phyloP scores from a whole-genome alignment of 495 filamentous ascomycete species.

The Hypoxylon lenormandii region DNA sequence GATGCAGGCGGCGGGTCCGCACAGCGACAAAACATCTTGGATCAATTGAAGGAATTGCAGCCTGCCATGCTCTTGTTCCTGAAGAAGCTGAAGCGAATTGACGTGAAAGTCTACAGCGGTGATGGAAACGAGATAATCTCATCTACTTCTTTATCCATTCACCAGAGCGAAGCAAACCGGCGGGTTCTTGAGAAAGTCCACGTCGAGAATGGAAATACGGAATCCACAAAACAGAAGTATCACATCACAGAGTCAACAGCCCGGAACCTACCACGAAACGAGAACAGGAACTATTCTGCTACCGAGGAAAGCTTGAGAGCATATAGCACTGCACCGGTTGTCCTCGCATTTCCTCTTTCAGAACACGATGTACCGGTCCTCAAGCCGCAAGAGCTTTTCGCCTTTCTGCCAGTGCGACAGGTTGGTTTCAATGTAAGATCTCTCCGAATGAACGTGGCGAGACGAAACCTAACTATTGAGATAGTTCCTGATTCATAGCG shows the following conservation, averaged over 20 bases:
- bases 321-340: constrained; percentile 48
- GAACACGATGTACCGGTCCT: constrained; percentile 42
- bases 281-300: constrained; percentile 48
- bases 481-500: constrained; percentile 63
- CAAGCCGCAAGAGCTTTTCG: constrained; percentile 50
- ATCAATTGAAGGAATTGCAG: constrained; percentile 53
- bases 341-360: constrained; percentile 59
- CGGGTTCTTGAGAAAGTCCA: constrained; percentile 20
- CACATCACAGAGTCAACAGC: constrained; percentile 44
- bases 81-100: constrained; percentile 52
- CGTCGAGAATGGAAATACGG: constrained; percentile 12
- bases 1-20: constrained; percentile 16
- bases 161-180: neutral
- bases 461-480: neutral
- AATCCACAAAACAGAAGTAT: constrained; percentile 19
- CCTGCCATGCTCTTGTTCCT: constrained; percentile 55
- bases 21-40: constrained; percentile 39
- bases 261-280: constrained; percentile 44
- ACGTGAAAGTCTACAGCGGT: constrained; percentile 48
- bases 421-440: constrained; percentile 50
- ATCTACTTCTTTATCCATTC: constrained; percentile 2
- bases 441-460: neutral
- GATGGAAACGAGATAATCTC: constrained; percentile 14
- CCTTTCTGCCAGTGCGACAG: constrained; percentile 55
- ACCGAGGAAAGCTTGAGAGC: constrained; percentile 26